These are phyloP conservation scores for Trifolium fragiferum DNA, from an alignment of 306 rosid species.

Conservation along the genomic window DNA sequence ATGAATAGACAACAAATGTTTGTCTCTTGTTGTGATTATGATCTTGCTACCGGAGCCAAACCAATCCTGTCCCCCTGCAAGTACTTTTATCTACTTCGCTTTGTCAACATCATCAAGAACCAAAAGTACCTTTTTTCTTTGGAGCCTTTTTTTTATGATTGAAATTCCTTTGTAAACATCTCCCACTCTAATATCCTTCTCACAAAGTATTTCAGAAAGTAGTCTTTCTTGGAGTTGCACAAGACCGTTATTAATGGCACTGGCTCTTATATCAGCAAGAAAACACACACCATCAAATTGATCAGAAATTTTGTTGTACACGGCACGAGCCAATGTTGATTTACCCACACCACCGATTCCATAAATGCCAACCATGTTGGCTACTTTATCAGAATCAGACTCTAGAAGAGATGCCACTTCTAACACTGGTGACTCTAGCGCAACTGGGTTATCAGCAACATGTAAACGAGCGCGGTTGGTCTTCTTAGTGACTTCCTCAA, in stretches of 20 bases:
- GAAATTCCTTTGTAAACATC: neutral
- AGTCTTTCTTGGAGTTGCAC: slow-evolving; percentile 15
- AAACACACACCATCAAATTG: slow-evolving; percentile 17
- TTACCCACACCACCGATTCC: slow-evolving; percentile 11
- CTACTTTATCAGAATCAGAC: neutral
- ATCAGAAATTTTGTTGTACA: neutral
- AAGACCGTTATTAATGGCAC: neutral
- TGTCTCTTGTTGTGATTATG: slow-evolving; percentile 20
- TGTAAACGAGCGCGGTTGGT: neutral
- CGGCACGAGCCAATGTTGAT: slow-evolving; percentile 21
- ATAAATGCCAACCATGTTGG: slow-evolving; percentile 11
- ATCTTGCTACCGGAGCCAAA: slow-evolving; percentile 14
- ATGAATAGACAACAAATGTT: neutral
- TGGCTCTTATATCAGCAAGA: slow-evolving; percentile 9
- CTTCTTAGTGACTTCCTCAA: neutral
- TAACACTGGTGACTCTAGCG: neutral
- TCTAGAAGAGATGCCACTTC: slow-evolving; percentile 22
- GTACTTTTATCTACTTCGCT: neutral
- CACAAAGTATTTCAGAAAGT: slow-evolving; percentile 14
- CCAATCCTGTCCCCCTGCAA: slow-evolving; percentile 19
- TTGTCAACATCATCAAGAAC: slow-evolving; percentile 25
- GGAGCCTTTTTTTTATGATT: slow-evolving; percentile 10
- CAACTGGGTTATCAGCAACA: slow-evolving; percentile 16
- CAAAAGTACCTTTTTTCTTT: slow-evolving; percentile 17
- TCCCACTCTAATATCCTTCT: slow-evolving; percentile 3